Conservation (phyloP, 169 alveolate genomes). For the Plasmodium sp. region DNA sequence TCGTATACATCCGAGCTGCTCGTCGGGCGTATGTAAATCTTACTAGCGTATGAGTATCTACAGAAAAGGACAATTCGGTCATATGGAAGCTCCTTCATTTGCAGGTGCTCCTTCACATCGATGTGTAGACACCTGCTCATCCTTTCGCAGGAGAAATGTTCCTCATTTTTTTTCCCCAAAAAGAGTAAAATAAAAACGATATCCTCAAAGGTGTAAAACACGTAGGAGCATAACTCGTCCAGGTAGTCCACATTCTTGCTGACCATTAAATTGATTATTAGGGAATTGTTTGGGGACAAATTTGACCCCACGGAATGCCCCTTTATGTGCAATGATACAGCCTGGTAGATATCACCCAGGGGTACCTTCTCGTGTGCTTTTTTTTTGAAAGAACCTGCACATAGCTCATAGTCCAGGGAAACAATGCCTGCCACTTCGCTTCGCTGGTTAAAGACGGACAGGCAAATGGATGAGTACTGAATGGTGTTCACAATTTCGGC, state of each 20-base stretch:
- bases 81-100: not conserved
- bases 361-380: not conserved
- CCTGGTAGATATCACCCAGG: constrained; percentile 7
- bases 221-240: constrained; percentile 9
- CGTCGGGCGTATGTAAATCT: constrained; percentile 14
- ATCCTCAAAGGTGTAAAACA: constrained; percentile 25
- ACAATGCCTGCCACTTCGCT: constrained; percentile 9
- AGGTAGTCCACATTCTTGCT: constrained; percentile 14
- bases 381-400: not conserved
- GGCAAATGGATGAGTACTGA: constrained; percentile 59
- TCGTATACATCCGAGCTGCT: constrained; percentile 49
- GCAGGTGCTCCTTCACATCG: not conserved
- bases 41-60: constrained; percentile 22
- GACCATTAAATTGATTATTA: constrained; percentile 31
- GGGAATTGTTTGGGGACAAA: constrained; percentile 12
- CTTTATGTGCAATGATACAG: constrained; percentile 49
- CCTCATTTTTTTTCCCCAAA: constrained; percentile 14
- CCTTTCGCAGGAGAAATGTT: not conserved
- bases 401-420: constrained; percentile 40
- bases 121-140: constrained; percentile 12
- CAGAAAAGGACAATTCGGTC: constrained; percentile 1
- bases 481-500: constrained; percentile 6
- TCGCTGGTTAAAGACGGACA: constrained; percentile 3
- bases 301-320: constrained; percentile 12
- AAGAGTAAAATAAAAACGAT: constrained; percentile 22